Evolutionary conservation across 1,139 yeast species (phyloP), one percentile per base, ranked within the genome.

Genomic region (Zygosaccharomyces sapae): DNA sequence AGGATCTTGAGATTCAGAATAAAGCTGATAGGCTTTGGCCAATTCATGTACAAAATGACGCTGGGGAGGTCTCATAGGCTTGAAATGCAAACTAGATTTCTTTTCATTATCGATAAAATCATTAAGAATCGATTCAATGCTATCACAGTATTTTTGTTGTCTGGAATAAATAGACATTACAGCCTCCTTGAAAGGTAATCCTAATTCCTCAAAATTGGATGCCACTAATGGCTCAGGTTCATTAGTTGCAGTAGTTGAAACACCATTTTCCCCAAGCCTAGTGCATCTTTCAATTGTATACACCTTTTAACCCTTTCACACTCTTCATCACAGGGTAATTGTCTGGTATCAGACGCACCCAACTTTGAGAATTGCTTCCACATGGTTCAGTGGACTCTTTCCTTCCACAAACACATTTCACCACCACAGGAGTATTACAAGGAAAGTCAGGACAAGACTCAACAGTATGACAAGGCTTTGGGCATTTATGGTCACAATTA

Each of bases 1-100:
- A 2, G 77, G 77, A 62, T 87, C 96, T 56, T 86, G 90, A 1
- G 92, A 79, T 58, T 85, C 89, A 0, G 85, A 73, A 56, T 78
- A 80, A 12, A 88, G 60, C 6, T 74, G 71, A 61, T 73, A 87
- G 0, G 78, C 67, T 30, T 73, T 77, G 0, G 90, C 83, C 39
- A 89, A 62, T 48, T 80, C 80, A 58, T 83, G 92, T 16, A 89
- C 69, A 61, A 87, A 87, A 55, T 72, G 73, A 42, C 96, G 73
- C 62, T 87, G 92, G 6, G 81, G 76, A 7, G 73, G 63, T 44
- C 70, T 72, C 95, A 89, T 87, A 12, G 90, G 83, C 19, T 82
- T 81, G 67, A 89, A 86, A 61, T 81, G 81, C 53, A 77, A 69
- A 43, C 65, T 59, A n/a, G 45, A 45, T 31, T 55, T 55, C 0